Conservation (phyloP, 177 flowering plant species). For the Vitis hybrid region DNA sequence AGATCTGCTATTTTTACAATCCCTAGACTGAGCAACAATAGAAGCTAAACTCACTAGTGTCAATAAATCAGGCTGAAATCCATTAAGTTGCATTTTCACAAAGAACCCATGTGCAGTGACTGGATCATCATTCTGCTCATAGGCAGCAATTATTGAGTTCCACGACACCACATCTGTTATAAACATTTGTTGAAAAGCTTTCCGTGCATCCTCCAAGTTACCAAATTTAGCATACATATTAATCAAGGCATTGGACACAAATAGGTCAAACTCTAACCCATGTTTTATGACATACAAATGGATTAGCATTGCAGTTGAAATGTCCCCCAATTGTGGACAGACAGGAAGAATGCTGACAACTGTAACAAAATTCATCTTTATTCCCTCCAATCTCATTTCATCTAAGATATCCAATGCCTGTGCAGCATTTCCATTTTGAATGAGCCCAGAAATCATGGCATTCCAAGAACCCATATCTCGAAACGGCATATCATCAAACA, state of each 20-base stretch:
- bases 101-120: slow-evolving; percentile 32
- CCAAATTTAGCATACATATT: slow-evolving; percentile 66
- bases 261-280: slow-evolving; percentile 46
- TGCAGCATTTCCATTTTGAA: slow-evolving; percentile 47
- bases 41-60: slow-evolving; percentile 62
- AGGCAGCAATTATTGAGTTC: slow-evolving; percentile 50
- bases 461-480: slow-evolving; percentile 54
- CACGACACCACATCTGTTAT: slow-evolving; percentile 45
- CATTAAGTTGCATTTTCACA: slow-evolving; percentile 39
- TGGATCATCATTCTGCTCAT: slow-evolving; percentile 49
- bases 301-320: slow-evolving; percentile 33
- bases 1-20: slow-evolving; percentile 29
- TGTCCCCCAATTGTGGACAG: slow-evolving; percentile 46
- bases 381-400: slow-evolving; percentile 45
- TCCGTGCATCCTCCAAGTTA: slow-evolving; percentile 28
- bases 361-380: slow-evolving; percentile 51
- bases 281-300: slow-evolving; percentile 57
- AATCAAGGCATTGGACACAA: slow-evolving; percentile 63
- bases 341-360: slow-evolving; percentile 52
- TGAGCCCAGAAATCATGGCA: slow-evolving; percentile 34
- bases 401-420: slow-evolving; percentile 48
- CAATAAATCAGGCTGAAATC: slow-evolving; percentile 44
- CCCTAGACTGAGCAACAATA: slow-evolving; percentile 42
- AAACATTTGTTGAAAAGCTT: slow-evolving; percentile 43
- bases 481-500: slow-evolving; percentile 47